phyloP scores from a whole-genome alignment of 2,329 filamentous ascomycete species.

The Stachybotrys chartarum region DNA sequence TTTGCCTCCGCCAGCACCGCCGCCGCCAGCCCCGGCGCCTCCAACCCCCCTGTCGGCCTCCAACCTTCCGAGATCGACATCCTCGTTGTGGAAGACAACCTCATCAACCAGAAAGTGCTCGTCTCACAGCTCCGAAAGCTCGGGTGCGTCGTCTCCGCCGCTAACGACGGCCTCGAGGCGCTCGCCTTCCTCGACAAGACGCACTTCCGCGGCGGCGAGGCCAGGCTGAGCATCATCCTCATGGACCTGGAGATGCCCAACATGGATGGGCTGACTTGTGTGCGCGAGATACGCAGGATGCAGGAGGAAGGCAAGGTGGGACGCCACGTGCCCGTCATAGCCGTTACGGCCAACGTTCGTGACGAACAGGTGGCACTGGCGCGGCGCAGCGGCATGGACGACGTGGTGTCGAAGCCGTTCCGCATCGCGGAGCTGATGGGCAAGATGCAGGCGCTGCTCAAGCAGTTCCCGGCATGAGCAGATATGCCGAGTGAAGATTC shows the following conservation, averaged over 20 bases:
- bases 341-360: slow-evolving; percentile 38
- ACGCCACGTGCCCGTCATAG: slow-evolving; percentile 34
- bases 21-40: background rate
- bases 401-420: slow-evolving; percentile 53
- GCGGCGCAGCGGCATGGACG: slow-evolving; percentile 34
- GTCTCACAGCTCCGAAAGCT: slow-evolving; percentile 57
- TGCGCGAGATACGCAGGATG: slow-evolving; percentile 30
- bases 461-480: background rate
- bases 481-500: background rate
- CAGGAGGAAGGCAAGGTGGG: slow-evolving; percentile 22
- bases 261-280: slow-evolving; percentile 38
- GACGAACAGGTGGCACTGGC: slow-evolving; percentile 38
- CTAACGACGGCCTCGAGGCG: slow-evolving; percentile 55
- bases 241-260: slow-evolving; percentile 44
- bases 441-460: slow-evolving; percentile 35
- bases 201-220: slow-evolving; percentile 15
- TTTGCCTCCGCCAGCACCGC: background rate
- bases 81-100: slow-evolving; percentile 60
- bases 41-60: background rate
- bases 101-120: slow-evolving; percentile 61
- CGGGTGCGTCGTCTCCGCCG: slow-evolving; percentile 51
- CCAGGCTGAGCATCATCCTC: slow-evolving; percentile 28
- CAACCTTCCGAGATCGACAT: slow-evolving; percentile 44
- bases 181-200: slow-evolving; percentile 30
- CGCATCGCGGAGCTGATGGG: slow-evolving; percentile 43